phyloP scores from a whole-genome alignment of 805 yeast genomes.

The Teunomyces funiuensis region DNA sequence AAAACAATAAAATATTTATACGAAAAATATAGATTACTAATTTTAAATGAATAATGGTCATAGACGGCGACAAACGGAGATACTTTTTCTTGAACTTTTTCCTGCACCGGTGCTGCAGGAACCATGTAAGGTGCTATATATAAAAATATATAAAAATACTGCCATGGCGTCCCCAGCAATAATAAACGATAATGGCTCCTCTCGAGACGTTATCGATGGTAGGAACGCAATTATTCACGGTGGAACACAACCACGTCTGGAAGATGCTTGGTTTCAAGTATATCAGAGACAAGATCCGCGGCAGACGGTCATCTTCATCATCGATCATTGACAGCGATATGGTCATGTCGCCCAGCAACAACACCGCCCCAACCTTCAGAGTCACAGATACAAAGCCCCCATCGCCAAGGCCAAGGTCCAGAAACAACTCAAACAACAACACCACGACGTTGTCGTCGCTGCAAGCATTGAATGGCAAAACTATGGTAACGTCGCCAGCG shows the following conservation, averaged over 20 bases:
- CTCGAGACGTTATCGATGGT: background rate
- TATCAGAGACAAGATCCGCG: slow-evolving; percentile 4
- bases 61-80: too few relatives aligned
- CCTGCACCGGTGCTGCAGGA: too few relatives aligned
- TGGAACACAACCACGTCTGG: slow-evolving; percentile 4
- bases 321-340: background rate
- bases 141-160: too few relatives aligned
- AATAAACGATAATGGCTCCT: background rate
- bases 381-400: background rate
- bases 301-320: background rate
- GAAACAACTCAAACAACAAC: background rate
- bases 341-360: background rate
- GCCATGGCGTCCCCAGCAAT: too few relatives aligned
- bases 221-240: background rate
- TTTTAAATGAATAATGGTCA: too few relatives aligned
- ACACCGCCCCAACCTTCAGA: background rate
- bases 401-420: background rate
- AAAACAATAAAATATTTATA: too few relatives aligned
- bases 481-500: background rate
- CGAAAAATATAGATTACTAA: too few relatives aligned
- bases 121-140: too few relatives aligned
- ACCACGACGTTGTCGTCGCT: slow-evolving; percentile 1
- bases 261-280: slow-evolving; percentile 5
- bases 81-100: too few relatives aligned
- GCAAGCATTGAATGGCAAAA: slow-evolving; percentile 4